Conservation (phyloP, 2,329 filamentous ascomycete species). For the Mariannaea elegans region DNA sequence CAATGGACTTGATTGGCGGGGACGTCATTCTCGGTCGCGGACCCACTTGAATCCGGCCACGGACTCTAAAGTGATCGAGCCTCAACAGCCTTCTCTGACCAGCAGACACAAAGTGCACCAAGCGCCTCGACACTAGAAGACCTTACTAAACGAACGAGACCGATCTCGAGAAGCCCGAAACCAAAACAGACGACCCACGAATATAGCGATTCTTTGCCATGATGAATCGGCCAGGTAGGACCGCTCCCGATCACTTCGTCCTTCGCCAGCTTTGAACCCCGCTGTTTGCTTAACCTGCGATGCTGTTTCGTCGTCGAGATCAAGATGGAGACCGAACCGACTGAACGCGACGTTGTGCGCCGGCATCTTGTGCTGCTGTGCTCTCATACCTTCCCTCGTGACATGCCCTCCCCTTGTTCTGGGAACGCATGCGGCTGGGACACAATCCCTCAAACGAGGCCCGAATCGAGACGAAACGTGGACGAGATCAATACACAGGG, state of each 20-base stretch:
- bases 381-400: slow-evolving; percentile 21
- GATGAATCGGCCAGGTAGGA: slow-evolving; percentile 71
- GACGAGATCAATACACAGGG: slow-evolving; percentile 15
- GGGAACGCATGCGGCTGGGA: slow-evolving; percentile 21
- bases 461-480: slow-evolving; percentile 24
- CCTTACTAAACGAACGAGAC: slow-evolving; percentile 36
- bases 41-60: slow-evolving; percentile 52
- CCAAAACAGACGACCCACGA: slow-evolving; percentile 24
- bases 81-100: slow-evolving; percentile 41
- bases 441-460: slow-evolving; percentile 25
- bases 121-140: slow-evolving; percentile 32
- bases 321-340: slow-evolving; percentile 3
- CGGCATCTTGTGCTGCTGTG: slow-evolving; percentile 23
- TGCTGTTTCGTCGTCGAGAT: slow-evolving; percentile 28
- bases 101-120: slow-evolving; percentile 34
- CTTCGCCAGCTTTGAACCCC: slow-evolving; percentile 38
- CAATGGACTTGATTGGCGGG: slow-evolving; percentile 41
- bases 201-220: slow-evolving; percentile 44
- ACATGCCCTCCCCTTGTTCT: slow-evolving; percentile 30
- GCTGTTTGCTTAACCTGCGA: slow-evolving; percentile 35
- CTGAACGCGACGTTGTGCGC: slow-evolving; percentile 25
- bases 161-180: slow-evolving; percentile 22
- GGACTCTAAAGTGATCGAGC: slow-evolving; percentile 35
- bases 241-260: slow-evolving; percentile 40
- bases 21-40: slow-evolving; percentile 44